These are phyloP conservation scores for Sambucus nigra DNA, from an alignment of 129 eudicot species.

Conservation along the genomic window DNA sequence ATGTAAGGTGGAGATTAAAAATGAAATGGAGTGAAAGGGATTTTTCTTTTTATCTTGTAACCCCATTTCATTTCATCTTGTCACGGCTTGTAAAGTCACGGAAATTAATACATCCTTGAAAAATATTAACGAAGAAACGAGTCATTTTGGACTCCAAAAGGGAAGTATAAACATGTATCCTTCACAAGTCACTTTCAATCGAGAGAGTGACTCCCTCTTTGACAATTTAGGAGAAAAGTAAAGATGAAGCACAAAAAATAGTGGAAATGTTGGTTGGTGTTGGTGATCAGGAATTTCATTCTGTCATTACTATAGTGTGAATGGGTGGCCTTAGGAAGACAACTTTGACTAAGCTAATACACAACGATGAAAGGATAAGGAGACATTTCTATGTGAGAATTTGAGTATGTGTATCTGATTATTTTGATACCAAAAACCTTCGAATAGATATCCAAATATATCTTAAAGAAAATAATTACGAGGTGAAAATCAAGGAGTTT, in stretches of 20 bases:
- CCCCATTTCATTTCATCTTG: not conserved
- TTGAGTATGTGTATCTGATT: constrained; percentile 21
- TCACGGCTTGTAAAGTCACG: constrained; percentile 1
- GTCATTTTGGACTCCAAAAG: no score
- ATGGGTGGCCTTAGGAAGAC: constrained; percentile 30
- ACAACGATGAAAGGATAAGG: not conserved
- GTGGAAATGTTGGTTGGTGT: constrained; percentile 2
- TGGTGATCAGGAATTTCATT: not conserved
- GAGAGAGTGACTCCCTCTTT: not conserved
- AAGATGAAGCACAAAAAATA: constrained; percentile 3
- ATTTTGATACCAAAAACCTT: no score
- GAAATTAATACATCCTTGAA: no score
- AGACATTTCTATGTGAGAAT: not conserved
- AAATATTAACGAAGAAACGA: no score
- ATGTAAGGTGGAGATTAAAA: not conserved
- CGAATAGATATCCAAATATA: constrained; percentile 6
- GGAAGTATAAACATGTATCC: no score
- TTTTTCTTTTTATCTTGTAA: constrained; percentile 8
- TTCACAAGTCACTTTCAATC: not conserved
- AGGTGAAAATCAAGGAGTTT: not conserved
- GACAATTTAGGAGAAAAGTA: constrained; percentile 10
- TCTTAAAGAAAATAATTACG: not conserved
- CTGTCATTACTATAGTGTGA: constrained; percentile 18
- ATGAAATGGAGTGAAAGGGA: not conserved
- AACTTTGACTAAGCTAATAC: constrained; percentile 15